A percentile compares a stretch with the other conserved stretches of the same genome.
Evolutionary conservation across 2,329 filamentous ascomycete species (phyloP).

Genomic region (Zymoseptoria tritici): DNA sequence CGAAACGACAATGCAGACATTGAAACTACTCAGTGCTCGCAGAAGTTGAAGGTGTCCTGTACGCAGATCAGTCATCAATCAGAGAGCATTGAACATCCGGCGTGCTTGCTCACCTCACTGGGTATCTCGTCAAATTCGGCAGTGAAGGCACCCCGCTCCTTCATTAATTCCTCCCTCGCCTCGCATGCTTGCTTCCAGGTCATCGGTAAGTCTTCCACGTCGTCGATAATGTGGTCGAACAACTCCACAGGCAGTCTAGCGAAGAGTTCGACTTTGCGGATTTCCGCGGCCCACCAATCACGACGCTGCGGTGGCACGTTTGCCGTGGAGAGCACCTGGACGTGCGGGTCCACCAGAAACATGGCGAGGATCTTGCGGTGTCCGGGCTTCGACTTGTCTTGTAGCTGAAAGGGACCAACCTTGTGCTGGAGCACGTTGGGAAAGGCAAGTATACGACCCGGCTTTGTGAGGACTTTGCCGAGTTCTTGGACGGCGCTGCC

Average conservation of each 20-base stretch:
- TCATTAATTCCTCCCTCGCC: slow-evolving; percentile 25
- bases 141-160: slow-evolving; percentile 22
- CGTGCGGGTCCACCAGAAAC: slow-evolving; percentile 52
- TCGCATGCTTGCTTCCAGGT: slow-evolving; percentile 23
- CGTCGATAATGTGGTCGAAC: slow-evolving; percentile 21
- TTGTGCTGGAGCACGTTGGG: slow-evolving; percentile 49
- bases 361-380: slow-evolving; percentile 51
- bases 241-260: slow-evolving; percentile 23
- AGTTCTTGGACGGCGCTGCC: slow-evolving; percentile 36
- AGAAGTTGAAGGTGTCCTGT: slow-evolving; percentile 23
- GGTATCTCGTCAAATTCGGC: slow-evolving; percentile 11
- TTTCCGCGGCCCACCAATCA: slow-evolving; percentile 35
- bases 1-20: too few species aligned
- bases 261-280: slow-evolving; percentile 12
- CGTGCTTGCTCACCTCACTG: neutral
- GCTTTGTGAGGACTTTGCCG: slow-evolving; percentile 41
- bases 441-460: slow-evolving; percentile 49
- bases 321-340: slow-evolving; percentile 44
- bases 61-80: neutral
- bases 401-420: slow-evolving; percentile 44
- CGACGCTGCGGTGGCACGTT: slow-evolving; percentile 47
- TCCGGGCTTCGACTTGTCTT: slow-evolving; percentile 45
- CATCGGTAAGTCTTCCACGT: slow-evolving; percentile 23
- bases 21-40: slow-evolving; percentile 21
- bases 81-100: too few species aligned